phyloP scores from a whole-genome alignment of 1,139 yeast genomes.

The Suhomyces chickasaworum region DNA sequence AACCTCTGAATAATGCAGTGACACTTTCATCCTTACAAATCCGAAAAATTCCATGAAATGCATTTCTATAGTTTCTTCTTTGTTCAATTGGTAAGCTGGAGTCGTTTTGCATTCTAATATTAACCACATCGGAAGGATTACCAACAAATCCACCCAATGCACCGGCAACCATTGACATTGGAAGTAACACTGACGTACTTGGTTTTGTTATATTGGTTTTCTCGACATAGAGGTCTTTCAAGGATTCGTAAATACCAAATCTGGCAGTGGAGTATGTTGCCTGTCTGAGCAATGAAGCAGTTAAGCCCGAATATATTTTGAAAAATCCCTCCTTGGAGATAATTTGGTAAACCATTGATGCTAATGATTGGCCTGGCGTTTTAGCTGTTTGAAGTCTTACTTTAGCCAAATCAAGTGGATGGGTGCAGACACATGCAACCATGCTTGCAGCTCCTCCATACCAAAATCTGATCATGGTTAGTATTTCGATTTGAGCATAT shows the following conservation, averaged over 20 bases:
- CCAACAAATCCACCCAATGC: conserved; percentile 84
- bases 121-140: conserved; percentile 85
- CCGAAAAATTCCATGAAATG: conserved; percentile 69
- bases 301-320: conserved; percentile 75
- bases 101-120: conserved; percentile 91
- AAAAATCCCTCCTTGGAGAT: conserved; percentile 64
- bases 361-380: conserved; percentile 60
- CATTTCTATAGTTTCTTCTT: conserved; percentile 77
- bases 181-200: conserved; percentile 52
- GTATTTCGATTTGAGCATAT: conserved; percentile 7
- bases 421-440: conserved; percentile 63
- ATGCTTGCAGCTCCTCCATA: conserved; percentile 66
- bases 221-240: conserved; percentile 58
- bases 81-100: conserved; percentile 63
- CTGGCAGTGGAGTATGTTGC: conserved; percentile 87
- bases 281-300: conserved; percentile 81
- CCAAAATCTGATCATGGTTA: conserved; percentile 39
- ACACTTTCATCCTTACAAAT: conserved; percentile 65
- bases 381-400: conserved; percentile 79
- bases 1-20: conserved; percentile 67
- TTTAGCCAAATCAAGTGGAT: conserved; percentile 83
- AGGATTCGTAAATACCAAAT: conserved; percentile 78
- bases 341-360: conserved; percentile 62
- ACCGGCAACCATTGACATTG: conserved; percentile 83
- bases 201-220: conserved; percentile 36